These are phyloP conservation scores for Magnaporthales sp. DNA, from an alignment of 2,329 filamentous ascomycete genomes.

Conservation along the genomic window DNA sequence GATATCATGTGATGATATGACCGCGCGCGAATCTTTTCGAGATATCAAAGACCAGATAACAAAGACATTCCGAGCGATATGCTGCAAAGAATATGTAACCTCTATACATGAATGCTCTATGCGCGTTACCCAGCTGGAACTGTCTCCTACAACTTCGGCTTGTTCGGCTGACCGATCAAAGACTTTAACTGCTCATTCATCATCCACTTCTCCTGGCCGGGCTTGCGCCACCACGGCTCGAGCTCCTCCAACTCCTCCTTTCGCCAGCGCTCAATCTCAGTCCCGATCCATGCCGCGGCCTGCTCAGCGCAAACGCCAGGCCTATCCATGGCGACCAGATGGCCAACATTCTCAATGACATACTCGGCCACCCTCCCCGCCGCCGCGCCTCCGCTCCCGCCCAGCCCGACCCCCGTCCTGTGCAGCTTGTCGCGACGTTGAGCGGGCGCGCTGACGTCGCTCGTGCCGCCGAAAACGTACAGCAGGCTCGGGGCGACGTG, in stretches of 20 bases:
- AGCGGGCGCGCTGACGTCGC: conserved; percentile 43
- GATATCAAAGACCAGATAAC: neutral
- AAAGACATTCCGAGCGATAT: neutral
- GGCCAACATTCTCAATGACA: conserved; percentile 57
- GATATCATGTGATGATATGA: neutral
- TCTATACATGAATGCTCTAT: neutral
- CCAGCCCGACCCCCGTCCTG: conserved; percentile 54
- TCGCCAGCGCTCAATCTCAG: conserved; percentile 49
- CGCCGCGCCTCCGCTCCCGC: conserved; percentile 57
- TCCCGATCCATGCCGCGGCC: conserved; percentile 45
- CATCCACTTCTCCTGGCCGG: conserved; percentile 44
- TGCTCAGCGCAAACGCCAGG: conserved; percentile 56
- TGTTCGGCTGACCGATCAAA: conserved; percentile 7
- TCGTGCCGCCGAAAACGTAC: conserved; percentile 59
- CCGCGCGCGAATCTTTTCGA: neutral
- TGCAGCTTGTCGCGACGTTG: conserved; percentile 50
- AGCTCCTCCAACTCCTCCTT: conserved; percentile 45
- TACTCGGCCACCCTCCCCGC: conserved; percentile 60
- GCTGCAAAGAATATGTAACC: neutral
- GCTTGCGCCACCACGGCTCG: conserved; percentile 39
- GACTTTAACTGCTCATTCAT: conserved; percentile 41
- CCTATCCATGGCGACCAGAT: conserved; percentile 78
- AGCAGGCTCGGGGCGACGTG: conserved; percentile 55
- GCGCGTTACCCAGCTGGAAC: neutral
- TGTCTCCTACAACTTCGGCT: neutral